These are phyloP conservation scores for Trichoderma endophyticum DNA, from an alignment of 2,329 filamentous ascomycete genomes.

Conservation along the genomic window DNA sequence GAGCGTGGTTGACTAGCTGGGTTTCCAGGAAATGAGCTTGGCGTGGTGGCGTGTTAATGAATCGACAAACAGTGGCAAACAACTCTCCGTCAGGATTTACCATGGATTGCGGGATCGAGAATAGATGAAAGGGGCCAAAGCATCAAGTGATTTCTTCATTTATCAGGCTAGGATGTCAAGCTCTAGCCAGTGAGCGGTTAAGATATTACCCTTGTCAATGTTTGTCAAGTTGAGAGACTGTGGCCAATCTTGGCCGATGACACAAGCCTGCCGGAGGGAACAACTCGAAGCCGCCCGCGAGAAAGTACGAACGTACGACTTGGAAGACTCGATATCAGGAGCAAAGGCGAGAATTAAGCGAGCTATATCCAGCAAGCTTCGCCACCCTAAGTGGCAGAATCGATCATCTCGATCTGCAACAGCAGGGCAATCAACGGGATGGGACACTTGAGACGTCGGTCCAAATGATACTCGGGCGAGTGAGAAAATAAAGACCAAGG, in stretches of 20 bases:
- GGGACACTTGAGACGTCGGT: not conserved
- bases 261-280: not conserved
- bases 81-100: not conserved
- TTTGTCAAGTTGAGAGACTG: not conserved
- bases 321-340: not conserved
- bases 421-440: not conserved
- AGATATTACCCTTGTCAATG: not conserved
- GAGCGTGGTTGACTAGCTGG: not conserved
- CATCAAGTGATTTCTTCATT: not conserved
- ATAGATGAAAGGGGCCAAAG: not conserved
- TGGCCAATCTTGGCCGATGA: not conserved
- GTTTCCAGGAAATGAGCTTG: not conserved
- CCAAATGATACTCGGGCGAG: not conserved
- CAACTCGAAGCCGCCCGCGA: not conserved
- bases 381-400: slow-evolving; percentile 8
- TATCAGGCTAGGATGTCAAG: not conserved
- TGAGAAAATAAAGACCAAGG: not conserved
- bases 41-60: not conserved
- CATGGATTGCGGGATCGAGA: not conserved
- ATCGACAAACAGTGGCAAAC: not conserved
- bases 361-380: slow-evolving; percentile 12
- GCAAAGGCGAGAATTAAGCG: not conserved
- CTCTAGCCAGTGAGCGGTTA: not conserved
- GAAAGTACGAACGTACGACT: not conserved
- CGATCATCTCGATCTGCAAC: slow-evolving; percentile 9